Evolutionary conservation across 768 basidiomycete species (phyloP).

Genomic region (Filobasidium wieringae): DNA sequence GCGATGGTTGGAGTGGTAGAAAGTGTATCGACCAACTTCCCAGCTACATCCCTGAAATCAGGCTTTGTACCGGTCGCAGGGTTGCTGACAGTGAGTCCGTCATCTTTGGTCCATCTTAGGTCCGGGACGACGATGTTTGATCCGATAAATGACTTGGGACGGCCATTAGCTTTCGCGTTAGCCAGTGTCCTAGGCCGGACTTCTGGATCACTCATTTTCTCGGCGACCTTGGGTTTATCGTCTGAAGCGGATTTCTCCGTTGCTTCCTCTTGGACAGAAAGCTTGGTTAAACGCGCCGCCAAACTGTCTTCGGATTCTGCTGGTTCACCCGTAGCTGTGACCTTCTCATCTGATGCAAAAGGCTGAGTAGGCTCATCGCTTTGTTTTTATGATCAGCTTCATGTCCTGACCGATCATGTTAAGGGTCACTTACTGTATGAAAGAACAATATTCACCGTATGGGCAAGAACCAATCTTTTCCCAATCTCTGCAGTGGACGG

Average conservation of each 20-base stretch:
- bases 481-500: slow-evolving; percentile 34
- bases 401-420: neutral
- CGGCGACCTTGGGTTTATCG: no score
- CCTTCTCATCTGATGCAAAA: no score
- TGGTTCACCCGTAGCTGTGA: neutral
- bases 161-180: neutral
- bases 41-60: slow-evolving; percentile 10
- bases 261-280: no score
- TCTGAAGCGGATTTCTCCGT: no score
- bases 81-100: slow-evolving; percentile 6
- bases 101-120: slow-evolving; percentile 10
- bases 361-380: no score
- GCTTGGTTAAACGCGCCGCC: neutral
- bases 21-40: slow-evolving; percentile 15
- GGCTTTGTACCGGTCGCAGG: slow-evolving; percentile 19
- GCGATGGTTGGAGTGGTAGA: slow-evolving; percentile 7
- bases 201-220: no score
- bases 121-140: slow-evolving; percentile 12
- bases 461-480: slow-evolving; percentile 29
- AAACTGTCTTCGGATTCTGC: neutral
- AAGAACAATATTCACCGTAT: slow-evolving; percentile 38
- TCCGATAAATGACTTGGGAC: slow-evolving; percentile 6
- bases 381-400: neutral
- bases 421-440: slow-evolving; percentile 33
- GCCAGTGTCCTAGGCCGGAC: no score